These are phyloP conservation scores for Trifolium subterraneum DNA, from an alignment of 306 rosid genomes.

Conservation along the genomic window DNA sequence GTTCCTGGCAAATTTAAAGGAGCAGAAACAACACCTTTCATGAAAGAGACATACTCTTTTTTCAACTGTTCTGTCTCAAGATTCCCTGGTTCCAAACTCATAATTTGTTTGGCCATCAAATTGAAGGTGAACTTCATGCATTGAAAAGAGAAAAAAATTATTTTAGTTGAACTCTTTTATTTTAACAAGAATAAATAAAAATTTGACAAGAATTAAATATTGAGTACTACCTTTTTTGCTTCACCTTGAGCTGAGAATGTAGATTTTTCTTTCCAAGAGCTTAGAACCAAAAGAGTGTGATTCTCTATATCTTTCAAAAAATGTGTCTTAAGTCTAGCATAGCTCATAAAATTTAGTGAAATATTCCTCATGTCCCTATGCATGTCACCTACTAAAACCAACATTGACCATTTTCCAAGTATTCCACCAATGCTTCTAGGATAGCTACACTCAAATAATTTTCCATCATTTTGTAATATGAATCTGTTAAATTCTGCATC, in stretches of 20 bases:
- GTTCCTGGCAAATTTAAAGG: conserved; percentile 92
- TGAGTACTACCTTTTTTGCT: conserved; percentile 74
- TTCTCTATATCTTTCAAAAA: conserved; percentile 71
- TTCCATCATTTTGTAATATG: conserved; percentile 85
- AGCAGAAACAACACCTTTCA: conserved; percentile 87
- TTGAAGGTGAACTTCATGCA: conserved; percentile 84
- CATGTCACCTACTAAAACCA: conserved; percentile 94
- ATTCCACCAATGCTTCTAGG: conserved; percentile 84
- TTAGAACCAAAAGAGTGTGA: conserved; percentile 71
- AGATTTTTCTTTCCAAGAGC: conserved; percentile 64
- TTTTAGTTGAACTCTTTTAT: background rate
- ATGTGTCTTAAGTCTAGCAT: conserved; percentile 64
- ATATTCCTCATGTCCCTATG: conserved; percentile 85
- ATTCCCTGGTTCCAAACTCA: conserved; percentile 91
- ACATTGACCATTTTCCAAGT: conserved; percentile 98
- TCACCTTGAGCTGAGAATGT: conserved; percentile 79
- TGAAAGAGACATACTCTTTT: conserved; percentile 80
- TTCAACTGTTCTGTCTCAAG: conserved; percentile 80
- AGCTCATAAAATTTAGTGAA: conserved; percentile 79
- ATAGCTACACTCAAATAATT: conserved; percentile 82
- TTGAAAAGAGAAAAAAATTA: background rate
- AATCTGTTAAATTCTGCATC: conserved; percentile 83
- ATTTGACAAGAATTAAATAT: background rate
- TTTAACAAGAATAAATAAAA: background rate
- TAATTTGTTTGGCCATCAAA: conserved; percentile 82